Evolutionary conservation across 345 rosid genomes (phyloP).

Genomic region (Sonneratia alba): DNA sequence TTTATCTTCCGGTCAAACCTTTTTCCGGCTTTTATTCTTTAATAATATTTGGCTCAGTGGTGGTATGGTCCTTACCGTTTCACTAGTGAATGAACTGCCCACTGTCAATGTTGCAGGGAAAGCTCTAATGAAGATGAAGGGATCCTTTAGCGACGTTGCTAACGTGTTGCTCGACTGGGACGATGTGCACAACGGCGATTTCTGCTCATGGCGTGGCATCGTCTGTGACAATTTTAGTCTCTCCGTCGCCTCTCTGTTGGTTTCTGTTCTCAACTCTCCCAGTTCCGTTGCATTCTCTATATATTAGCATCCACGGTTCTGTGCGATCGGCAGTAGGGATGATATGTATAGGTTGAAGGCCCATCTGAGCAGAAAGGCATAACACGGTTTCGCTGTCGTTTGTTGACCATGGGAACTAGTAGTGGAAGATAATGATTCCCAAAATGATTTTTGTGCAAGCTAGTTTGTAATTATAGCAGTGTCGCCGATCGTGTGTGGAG

Average conservation of each 20-base stretch:
- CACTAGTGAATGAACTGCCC: too few relatives aligned
- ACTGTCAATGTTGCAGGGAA: slow-evolving; percentile 31
- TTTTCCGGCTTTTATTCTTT: not conserved
- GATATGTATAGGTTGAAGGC: not conserved
- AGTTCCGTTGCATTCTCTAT: not conserved
- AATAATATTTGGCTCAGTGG: not conserved
- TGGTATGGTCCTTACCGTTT: not conserved
- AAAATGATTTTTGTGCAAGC: not conserved
- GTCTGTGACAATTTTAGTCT: slow-evolving; percentile 48
- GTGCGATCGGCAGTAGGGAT: too few relatives aligned
- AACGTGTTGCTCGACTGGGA: slow-evolving; percentile 86
- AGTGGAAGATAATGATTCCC: not conserved
- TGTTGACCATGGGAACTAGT: too few relatives aligned
- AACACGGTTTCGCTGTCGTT: too few relatives aligned
- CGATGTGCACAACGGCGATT: slow-evolving; percentile 40
- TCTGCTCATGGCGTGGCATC: slow-evolving; percentile 92
- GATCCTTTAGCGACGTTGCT: slow-evolving; percentile 56
- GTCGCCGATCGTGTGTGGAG: not conserved
- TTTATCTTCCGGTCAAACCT: not conserved
- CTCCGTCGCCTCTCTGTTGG: slow-evolving; percentile 71
- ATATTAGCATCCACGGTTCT: not conserved
- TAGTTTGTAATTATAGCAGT: not conserved
- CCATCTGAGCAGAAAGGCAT: not conserved
- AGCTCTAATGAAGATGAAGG: slow-evolving; percentile 65
- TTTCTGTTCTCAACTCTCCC: not conserved